phyloP scores from a whole-genome alignment of 805 yeast genomes.

The Wickerhamiella shivajii region DNA sequence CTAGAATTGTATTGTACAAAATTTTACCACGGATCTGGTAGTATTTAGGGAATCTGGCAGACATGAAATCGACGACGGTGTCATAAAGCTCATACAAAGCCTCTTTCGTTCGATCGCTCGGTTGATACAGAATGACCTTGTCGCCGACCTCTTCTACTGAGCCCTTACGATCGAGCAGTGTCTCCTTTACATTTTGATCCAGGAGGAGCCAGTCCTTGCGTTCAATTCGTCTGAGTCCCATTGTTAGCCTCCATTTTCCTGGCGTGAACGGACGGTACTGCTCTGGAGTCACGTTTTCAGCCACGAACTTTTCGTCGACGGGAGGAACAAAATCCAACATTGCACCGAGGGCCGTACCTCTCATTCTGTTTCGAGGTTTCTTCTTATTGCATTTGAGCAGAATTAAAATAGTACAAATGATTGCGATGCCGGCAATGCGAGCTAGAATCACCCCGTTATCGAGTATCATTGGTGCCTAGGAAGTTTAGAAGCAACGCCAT shows the following conservation, averaged over 20 bases:
- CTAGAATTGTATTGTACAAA: not conserved
- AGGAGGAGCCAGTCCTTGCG: slow-evolving; percentile 4
- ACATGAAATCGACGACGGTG: slow-evolving; percentile 27
- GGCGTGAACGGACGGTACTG: slow-evolving; percentile 4
- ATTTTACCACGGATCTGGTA: slow-evolving; percentile 23
- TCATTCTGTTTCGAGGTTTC: no score
- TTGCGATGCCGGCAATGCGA: no score
- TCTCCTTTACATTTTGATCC: not conserved
- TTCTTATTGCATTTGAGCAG: no score
- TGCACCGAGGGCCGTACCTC: no score
- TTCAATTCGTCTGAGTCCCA: slow-evolving; percentile 2
- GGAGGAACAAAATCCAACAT: no score
- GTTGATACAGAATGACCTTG: slow-evolving; percentile 21
- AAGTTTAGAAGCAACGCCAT: no score
- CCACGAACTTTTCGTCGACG: no score
- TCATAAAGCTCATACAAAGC: slow-evolving; percentile 35
- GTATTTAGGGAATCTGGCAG: slow-evolving; percentile 36
- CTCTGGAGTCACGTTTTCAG: not conserved
- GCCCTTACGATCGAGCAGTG: not conserved
- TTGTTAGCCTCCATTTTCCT: not conserved
- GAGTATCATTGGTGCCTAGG: no score
- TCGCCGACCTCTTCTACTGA: slow-evolving; percentile 12
- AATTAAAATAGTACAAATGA: no score
- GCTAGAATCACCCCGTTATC: no score
- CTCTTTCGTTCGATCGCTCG: not conserved